Evolutionary conservation across 441 rosid species (phyloP), one percentile per base, ranked within the genome.

Genomic region (Biscutella laevigata): DNA sequence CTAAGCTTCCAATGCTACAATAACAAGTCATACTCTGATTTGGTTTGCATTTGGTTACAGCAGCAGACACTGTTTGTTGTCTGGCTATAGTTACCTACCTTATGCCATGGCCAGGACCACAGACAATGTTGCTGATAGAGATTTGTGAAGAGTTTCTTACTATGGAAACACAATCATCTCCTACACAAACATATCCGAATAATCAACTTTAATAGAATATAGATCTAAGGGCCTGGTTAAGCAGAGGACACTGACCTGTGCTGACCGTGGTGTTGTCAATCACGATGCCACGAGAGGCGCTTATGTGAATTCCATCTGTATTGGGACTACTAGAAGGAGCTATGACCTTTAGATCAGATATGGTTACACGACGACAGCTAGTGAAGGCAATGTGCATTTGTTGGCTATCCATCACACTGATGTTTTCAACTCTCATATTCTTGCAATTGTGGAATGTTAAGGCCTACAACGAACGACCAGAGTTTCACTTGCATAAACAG

Each of bases 101-200:
- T 68, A 91, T 85, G 53, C 98, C 96, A 54, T 91, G 96, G 59
- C 98, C 98, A 66, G 98, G 95, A 12, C 98, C 96, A 58, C 98
- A 91, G 5, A 49, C 61, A 57, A 82, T 48, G 66, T 80, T 79
- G 45, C 59, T 77, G 67, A 91, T 69, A 27, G 44, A 69, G 69
- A 91, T 81, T 68, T 63, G 58, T 14, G 98, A 80, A 26, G 98
- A 83, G 64, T 88, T 78, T 62, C 71, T 64, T 1, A 85, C 95
- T 17, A 91, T 81, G 13, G 98, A 91, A 65, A 91, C 68, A 66
- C 98, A 87, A 46, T 91, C 98, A 71, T 91, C 98, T 54, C 98
- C 98, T 91, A 70, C 55, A 60, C 57, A 56, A 54, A 74, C 32
- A 66, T 36, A 65, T 55, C 27, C 4, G 24, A 29, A 26, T 13